Percentiles rank a stretch among this genome's conserved stretches.
These are phyloP conservation scores for Phaeotremella fagi DNA, from an alignment of 768 basidiomycete species.

Conservation along the genomic window DNA sequence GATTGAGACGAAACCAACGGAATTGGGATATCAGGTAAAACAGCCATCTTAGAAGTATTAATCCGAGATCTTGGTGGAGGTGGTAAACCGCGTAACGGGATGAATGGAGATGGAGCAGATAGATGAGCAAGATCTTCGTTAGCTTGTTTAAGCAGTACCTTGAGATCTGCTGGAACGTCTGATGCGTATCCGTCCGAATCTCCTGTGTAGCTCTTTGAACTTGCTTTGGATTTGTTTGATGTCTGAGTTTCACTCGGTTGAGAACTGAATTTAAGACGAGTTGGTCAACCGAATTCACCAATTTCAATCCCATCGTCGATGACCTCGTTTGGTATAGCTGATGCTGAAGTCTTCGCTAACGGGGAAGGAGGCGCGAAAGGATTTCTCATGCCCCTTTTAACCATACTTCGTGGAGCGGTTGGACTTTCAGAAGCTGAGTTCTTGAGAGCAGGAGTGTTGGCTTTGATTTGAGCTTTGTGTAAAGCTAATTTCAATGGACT, in stretches of 20 bases:
- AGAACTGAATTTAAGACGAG: too few relatives aligned
- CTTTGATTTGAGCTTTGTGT: conserved; percentile 24
- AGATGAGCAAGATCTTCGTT: background rate
- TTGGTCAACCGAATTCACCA: too few relatives aligned
- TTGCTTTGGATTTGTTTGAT: too few relatives aligned
- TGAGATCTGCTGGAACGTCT: conserved; percentile 19
- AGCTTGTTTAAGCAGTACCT: conserved; percentile 4
- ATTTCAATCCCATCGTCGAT: too few relatives aligned
- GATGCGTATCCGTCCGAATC: conserved; percentile 1
- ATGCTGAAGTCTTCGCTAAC: background rate
- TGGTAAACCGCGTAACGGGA: conserved; percentile 18
- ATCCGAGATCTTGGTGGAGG: conserved; percentile 11
- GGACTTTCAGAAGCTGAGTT: conserved; percentile 1
- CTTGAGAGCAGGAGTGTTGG: background rate
- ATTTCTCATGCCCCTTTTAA: conserved; percentile 38
- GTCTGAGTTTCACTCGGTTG: too few relatives aligned
- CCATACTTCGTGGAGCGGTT: conserved; percentile 22
- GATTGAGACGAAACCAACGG: too few relatives aligned
- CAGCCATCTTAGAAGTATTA: conserved; percentile 11
- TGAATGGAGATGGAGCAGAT: conserved; percentile 2
- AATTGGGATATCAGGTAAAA: too few relatives aligned
- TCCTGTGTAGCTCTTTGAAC: too few relatives aligned
- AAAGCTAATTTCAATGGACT: conserved; percentile 43
- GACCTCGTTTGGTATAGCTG: too few relatives aligned
- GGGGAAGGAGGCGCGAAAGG: conserved; percentile 36